A percentile compares a stretch with the other conserved stretches of the same genome.
Evolutionary conservation across 2,329 filamentous ascomycete genomes (phyloP).

Genomic region (Monosporascus sp.): DNA sequence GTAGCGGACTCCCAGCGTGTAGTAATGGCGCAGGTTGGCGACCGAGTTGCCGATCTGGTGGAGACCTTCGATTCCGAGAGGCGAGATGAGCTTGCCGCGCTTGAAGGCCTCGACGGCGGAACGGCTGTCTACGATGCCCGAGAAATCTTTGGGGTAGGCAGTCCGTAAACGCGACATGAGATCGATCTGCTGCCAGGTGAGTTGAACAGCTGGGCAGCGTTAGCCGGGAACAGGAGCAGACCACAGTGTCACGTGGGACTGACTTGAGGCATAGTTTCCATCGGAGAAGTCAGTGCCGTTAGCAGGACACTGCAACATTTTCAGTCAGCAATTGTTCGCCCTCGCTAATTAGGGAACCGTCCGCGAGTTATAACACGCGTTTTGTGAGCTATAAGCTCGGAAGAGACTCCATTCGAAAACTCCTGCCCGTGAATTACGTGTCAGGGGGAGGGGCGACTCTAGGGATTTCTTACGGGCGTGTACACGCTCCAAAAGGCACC

Average conservation of each 20-base stretch:
- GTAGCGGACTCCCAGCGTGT: constrained; percentile 78
- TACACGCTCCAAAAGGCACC: constrained; percentile 94
- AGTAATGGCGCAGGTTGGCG: constrained; percentile 68
- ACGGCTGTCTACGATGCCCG: constrained; percentile 53
- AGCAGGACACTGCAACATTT: constrained; percentile 50
- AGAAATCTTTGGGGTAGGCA: constrained; percentile 52
- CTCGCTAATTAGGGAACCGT: no score
- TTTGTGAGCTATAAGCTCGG: no score
- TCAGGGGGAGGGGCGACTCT: no score
- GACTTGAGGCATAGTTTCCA: constrained; percentile 63
- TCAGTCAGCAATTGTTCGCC: no score
- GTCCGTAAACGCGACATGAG: constrained; percentile 53
- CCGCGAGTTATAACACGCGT: no score
- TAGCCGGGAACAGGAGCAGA: constrained; percentile 1
- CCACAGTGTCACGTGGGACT: constrained; percentile 18
- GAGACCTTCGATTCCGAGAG: constrained; percentile 77
- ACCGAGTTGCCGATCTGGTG: constrained; percentile 89
- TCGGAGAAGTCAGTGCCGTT: constrained; percentile 71
- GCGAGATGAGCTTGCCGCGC: constrained; percentile 64
- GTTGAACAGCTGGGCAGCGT: constrained; percentile 56
- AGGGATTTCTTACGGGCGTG: constrained; percentile 36
- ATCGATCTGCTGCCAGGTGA: constrained; percentile 61
- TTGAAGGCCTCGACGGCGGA: constrained; percentile 59
- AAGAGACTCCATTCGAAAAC: no score
- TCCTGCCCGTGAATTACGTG: no score